A percentile compares a stretch with the other conserved stretches of the same genome.
Conservation (phyloP, 371 early-diverging fungal species). For the Mucor sp. region DNA sequence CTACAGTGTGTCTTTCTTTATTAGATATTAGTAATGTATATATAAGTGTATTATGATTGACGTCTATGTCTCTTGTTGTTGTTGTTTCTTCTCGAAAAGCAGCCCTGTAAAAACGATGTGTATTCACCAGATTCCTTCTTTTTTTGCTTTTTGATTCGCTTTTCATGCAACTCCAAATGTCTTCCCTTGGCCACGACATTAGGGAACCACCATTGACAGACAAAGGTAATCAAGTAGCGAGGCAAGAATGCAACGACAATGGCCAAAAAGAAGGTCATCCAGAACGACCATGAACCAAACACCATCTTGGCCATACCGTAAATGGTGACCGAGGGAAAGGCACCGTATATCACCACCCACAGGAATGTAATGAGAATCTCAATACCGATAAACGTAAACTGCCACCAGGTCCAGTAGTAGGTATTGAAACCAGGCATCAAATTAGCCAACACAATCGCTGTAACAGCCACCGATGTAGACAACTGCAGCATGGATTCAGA, state of each 20-base stretch:
- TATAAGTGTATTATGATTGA: neutral
- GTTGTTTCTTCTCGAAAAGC: neutral
- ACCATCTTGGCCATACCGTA: slow-evolving; percentile 64
- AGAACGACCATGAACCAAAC: slow-evolving; percentile 68
- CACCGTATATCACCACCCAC: slow-evolving; percentile 63
- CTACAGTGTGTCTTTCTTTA: no score
- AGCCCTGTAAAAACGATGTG: neutral
- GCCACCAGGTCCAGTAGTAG: slow-evolving; percentile 77
- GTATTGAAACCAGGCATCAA: slow-evolving; percentile 73
- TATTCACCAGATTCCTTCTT: neutral
- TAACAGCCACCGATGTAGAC: slow-evolving; percentile 66
- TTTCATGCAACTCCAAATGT: slow-evolving; percentile 52
- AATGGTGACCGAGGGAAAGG: slow-evolving; percentile 51
- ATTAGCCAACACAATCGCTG: slow-evolving; percentile 71
- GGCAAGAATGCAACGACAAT: slow-evolving; percentile 67
- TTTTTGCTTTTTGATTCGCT: slow-evolving; percentile 13
- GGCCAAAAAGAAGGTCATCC: slow-evolving; percentile 64
- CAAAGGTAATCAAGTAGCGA: slow-evolving; percentile 60
- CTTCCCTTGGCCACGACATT: slow-evolving; percentile 74
- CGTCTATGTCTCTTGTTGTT: neutral
- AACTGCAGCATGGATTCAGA: slow-evolving; percentile 52
- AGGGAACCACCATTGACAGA: slow-evolving; percentile 67
- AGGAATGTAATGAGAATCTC: slow-evolving; percentile 52
- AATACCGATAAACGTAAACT: slow-evolving; percentile 46
- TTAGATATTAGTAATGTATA: neutral